Evolutionary conservation across 176 grass and related monocot genomes (phyloP).

Genomic region (Panicum miliaceum): DNA sequence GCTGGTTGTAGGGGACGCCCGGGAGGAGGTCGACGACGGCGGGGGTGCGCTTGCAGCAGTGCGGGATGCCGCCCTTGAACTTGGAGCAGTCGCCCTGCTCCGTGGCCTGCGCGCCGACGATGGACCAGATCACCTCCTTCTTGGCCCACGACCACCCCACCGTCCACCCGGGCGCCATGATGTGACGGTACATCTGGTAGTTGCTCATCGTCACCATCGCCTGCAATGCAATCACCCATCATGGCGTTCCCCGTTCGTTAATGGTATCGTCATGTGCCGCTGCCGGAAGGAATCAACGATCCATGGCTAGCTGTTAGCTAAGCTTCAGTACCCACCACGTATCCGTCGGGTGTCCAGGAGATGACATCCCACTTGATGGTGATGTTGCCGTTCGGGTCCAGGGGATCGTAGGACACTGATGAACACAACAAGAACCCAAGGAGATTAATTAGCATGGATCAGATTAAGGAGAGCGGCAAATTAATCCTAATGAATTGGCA

Average conservation of each 20-base stretch:
- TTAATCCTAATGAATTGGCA: background rate
- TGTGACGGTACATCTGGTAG: slow-evolving; percentile 90
- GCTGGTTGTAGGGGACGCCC: slow-evolving; percentile 95
- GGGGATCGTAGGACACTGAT: slow-evolving; percentile 71
- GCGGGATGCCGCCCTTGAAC: slow-evolving; percentile 82
- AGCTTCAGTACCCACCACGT: slow-evolving; percentile 38
- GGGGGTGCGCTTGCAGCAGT: slow-evolving; percentile 83
- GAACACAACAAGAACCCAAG: background rate
- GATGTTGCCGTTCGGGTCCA: slow-evolving; percentile 90
- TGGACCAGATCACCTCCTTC: slow-evolving; percentile 99
- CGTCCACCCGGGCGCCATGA: slow-evolving; percentile 78
- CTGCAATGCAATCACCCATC: no score
- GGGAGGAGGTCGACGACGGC: slow-evolving; percentile 83
- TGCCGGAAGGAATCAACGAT: no score
- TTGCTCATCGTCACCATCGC: slow-evolving; percentile 90
- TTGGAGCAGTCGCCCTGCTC: slow-evolving; percentile 98
- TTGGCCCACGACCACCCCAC: slow-evolving; percentile 87
- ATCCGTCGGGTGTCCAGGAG: slow-evolving; percentile 94
- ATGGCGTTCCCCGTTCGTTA: no score
- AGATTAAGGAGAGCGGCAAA: background rate
- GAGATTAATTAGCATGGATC: background rate
- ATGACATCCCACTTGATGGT: slow-evolving; percentile 92
- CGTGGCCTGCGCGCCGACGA: slow-evolving; percentile 81
- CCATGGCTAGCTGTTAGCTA: no score
- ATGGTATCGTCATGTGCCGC: no score